These are phyloP conservation scores for Apophysomyces variabilis DNA, from an alignment of 371 early-diverging fungal genomes.

Conservation along the genomic window DNA sequence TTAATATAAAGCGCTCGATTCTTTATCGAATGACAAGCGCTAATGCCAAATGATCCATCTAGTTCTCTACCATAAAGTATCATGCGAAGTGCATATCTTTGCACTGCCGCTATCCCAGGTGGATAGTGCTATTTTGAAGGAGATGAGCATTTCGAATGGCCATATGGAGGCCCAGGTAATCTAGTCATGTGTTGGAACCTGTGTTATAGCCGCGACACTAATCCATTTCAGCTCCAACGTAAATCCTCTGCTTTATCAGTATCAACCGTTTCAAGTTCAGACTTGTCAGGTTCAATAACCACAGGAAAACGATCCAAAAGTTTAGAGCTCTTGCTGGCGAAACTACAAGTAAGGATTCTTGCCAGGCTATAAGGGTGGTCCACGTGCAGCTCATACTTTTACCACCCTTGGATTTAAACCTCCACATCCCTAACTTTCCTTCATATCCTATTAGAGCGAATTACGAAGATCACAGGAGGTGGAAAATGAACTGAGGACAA, in stretches of 20 bases:
- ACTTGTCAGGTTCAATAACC: conserved; percentile 9
- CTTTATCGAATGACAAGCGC: neutral
- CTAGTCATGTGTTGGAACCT: neutral
- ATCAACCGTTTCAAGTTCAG: conserved; percentile 16
- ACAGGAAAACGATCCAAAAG: conserved; percentile 21
- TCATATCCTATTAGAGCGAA: conserved; percentile 25
- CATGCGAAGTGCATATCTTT: conserved; percentile 60
- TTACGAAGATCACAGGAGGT: conserved; percentile 41
- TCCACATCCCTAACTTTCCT: neutral
- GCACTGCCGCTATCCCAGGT: conserved; percentile 43
- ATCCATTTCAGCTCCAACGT: conserved; percentile 13
- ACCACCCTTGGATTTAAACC: conserved; percentile 1
- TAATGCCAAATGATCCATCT: neutral
- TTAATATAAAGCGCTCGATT: neutral
- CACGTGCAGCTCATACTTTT: conserved; percentile 5
- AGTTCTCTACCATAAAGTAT: conserved; percentile 76
- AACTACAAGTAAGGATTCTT: conserved; percentile 35
- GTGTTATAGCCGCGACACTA: neutral
- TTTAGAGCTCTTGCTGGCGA: conserved; percentile 33
- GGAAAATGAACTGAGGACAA: conserved; percentile 35
- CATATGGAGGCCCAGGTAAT: conserved; percentile 9
- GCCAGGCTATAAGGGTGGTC: conserved; percentile 1
- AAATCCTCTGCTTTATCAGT: conserved; percentile 24
- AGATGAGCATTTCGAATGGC: conserved; percentile 23
- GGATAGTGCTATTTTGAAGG: conserved; percentile 35